Conservation (phyloP, 2,329 filamentous ascomycete species). For the Beauveria brongniartii region DNA sequence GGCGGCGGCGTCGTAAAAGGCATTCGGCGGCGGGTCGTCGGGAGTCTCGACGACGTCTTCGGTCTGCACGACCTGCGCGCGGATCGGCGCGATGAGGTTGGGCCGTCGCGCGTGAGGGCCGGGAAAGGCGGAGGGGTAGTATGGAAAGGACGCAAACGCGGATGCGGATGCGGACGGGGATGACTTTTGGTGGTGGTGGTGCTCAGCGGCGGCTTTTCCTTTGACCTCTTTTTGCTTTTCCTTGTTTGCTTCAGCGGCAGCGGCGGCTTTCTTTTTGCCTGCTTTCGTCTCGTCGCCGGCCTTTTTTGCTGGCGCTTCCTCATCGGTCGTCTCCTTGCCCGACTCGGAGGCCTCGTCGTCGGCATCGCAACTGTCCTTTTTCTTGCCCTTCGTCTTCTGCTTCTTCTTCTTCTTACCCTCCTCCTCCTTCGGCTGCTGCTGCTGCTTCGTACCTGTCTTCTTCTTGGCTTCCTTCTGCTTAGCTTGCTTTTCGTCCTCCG, state of each 20-base stretch:
- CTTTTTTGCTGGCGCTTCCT: constrained; percentile 10
- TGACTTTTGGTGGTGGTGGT: constrained; percentile 1
- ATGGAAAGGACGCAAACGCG: not conserved
- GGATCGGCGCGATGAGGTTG: constrained; percentile 39
- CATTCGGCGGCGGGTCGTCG: constrained; percentile 49
- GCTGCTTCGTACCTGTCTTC: constrained; percentile 8
- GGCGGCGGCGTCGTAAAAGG: constrained; percentile 46
- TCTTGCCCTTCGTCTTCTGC: constrained; percentile 15
- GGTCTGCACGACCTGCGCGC: constrained; percentile 42
- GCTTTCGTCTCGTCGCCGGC: constrained; percentile 11
- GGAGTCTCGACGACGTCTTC: constrained; percentile 47
- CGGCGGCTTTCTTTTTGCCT: not conserved
- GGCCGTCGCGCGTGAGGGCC: constrained; percentile 28
- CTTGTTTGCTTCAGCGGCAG: constrained; percentile 8
- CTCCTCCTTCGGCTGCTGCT: constrained; percentile 9
- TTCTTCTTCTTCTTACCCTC: constrained; percentile 10
- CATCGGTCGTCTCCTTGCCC: constrained; percentile 12
- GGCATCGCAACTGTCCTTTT: constrained; percentile 17
- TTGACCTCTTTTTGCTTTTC: constrained; percentile 12
- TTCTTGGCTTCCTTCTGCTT: constrained; percentile 5
- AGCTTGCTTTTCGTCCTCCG: not conserved
- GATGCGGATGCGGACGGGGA: not conserved
- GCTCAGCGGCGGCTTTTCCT: not conserved
- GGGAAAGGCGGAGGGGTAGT: constrained; percentile 22
- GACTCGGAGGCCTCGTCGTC: constrained; percentile 21